Conservation (phyloP, 2,329 filamentous ascomycete genomes). For the Monilinia vaccinii-corymbosi region DNA sequence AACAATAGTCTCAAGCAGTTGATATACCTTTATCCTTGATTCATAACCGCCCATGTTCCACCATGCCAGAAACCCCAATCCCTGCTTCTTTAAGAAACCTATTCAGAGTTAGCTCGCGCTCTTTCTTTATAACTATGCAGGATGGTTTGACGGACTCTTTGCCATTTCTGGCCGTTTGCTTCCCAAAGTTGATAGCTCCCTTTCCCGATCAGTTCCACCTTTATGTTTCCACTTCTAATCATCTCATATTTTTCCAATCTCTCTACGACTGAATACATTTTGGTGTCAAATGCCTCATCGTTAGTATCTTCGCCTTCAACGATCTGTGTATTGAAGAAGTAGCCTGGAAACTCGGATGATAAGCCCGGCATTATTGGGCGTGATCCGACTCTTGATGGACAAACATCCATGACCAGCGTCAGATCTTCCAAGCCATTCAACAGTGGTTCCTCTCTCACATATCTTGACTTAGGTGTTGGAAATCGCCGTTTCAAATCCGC, state of each 20-base stretch:
- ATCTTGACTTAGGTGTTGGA: background rate
- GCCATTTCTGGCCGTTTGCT: background rate
- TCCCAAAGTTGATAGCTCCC: background rate
- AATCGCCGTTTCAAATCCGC: background rate
- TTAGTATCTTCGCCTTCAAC: background rate
- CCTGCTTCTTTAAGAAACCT: too few relatives aligned
- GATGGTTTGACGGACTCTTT: background rate
- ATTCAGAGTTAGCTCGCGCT: background rate
- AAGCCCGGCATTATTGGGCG: background rate
- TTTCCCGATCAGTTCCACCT: background rate
- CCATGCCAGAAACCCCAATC: background rate
- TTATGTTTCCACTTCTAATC: background rate
- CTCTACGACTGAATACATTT: background rate
- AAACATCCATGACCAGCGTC: background rate
- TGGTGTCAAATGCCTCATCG: background rate
- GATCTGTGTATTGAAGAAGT: too few relatives aligned
- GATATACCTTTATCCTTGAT: background rate
- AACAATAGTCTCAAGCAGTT: background rate
- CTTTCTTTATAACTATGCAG: background rate
- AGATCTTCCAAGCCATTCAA: constrained; percentile 1
- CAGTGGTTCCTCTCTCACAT: background rate
- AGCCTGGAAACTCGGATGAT: background rate
- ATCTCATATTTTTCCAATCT: background rate
- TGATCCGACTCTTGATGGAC: too few relatives aligned
- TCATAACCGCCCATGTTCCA: background rate